Base-by-base conservation (phyloP, 805 yeast genomes). In the Candida arabinofermentans region DNA sequence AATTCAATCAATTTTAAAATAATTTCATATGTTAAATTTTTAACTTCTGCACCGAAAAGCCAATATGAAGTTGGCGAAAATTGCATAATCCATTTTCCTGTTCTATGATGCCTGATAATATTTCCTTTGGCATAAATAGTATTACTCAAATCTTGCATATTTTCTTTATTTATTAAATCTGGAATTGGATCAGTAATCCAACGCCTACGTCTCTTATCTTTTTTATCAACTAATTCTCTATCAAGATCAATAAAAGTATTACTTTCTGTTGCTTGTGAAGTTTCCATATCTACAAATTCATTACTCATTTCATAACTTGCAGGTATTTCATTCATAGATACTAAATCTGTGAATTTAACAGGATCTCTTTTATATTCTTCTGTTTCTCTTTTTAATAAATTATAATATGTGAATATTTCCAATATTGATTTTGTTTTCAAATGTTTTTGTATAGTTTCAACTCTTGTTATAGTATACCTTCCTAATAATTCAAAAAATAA, bases 261-360 rank as follows among this genome's bases (percentile, higher is more conserved):
- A n/a, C n/a, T n/a, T n/a, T n/a, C n/a, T n/a, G 7, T 6, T n/a
- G 30, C 30, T 27, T 27, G 30, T 5, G 8, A 9, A 6, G 5
- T 14, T 16, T 80, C 86, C 46, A 72, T 53, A 5, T 58, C 53
- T 1, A 73, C 51, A 42, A 65, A 71, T 16, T 55, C 55, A 7
- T 65, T 66, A 44, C 74, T 71, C 64, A 79, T 65, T 49, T 80
- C 86, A 44, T 65, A 58, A 1, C 81, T 75, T 3, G 66, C 64
- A 1, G 85, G 84, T 8, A 79, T 58, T 10, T 74, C 73, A 23
- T 61, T 58, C 51, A 74, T 72, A 12, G 58, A 50, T 3, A 67
- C 42, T 24, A 72, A 50, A 16, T 50, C 39, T 18, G 47, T 44
- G 26, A 47, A 48, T 1, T 35, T 31, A 21, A 48, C 50, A 27